Percentiles rank a stretch among this genome's conserved stretches.
Evolutionary conservation across 2,329 filamentous ascomycete genomes (phyloP).

Genomic region (Diaporthe longicolla): DNA sequence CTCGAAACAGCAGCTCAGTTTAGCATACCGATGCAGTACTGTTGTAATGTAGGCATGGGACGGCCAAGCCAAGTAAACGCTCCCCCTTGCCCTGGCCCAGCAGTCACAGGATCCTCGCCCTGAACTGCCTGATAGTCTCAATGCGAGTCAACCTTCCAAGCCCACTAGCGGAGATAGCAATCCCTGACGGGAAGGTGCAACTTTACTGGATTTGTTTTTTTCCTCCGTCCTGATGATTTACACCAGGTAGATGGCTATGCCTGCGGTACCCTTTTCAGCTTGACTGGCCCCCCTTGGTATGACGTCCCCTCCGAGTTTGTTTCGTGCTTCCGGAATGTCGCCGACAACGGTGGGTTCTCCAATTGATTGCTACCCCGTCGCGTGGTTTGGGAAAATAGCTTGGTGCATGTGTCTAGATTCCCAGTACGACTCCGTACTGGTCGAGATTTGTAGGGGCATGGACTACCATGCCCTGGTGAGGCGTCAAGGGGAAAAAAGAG

Average conservation of each 20-base stretch:
- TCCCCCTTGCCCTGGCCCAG: not conserved
- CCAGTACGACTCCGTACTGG: not conserved
- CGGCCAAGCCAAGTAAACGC: not conserved
- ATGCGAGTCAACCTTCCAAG: conserved; percentile 20
- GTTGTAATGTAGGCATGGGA: not conserved
- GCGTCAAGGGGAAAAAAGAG: not conserved
- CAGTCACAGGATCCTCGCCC: conserved; percentile 26
- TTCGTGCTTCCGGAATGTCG: conserved; percentile 21
- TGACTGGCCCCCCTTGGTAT: conserved; percentile 3
- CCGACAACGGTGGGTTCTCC: conserved; percentile 26
- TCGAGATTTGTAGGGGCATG: not conserved
- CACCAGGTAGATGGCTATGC: conserved; percentile 19
- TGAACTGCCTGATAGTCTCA: conserved; percentile 13
- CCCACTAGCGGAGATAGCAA: conserved; percentile 31
- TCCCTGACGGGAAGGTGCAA: conserved; percentile 29
- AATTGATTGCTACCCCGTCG: conserved; percentile 29
- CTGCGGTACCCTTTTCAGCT: not conserved
- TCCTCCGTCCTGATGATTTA: not conserved
- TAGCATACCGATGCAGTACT: not conserved
- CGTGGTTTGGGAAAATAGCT: conserved; percentile 30
- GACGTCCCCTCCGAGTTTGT: conserved; percentile 12
- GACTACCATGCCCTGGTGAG: conserved; percentile 2
- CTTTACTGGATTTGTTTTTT: not conserved
- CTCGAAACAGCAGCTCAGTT: conserved; percentile 28
- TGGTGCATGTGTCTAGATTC: not conserved